Percentiles rank a stretch among this genome's conserved stretches.
Conservation (phyloP, 371 early-diverging fungal species). For the Apophysomyces elegans region DNA sequence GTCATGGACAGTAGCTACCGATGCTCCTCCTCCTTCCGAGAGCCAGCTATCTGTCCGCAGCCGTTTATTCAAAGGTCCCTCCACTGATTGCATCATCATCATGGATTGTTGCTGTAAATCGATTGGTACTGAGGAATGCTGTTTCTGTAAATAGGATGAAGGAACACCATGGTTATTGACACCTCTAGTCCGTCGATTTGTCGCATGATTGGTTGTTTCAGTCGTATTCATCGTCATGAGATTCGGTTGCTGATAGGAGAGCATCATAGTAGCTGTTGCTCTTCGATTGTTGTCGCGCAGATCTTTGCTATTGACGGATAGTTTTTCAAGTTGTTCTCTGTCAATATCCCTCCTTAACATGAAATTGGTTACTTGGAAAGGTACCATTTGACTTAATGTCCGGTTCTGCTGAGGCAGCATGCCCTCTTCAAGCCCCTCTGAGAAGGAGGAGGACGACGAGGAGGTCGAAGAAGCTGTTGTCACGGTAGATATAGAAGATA, state of each 20-base stretch:
- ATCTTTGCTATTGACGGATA: conserved; percentile 21
- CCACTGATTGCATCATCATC: background rate
- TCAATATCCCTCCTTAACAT: conserved; percentile 21
- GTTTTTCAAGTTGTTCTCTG: conserved; percentile 24
- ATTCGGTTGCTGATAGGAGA: background rate
- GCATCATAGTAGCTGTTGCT: background rate
- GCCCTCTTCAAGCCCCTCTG: conserved; percentile 3
- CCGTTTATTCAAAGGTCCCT: conserved; percentile 1
- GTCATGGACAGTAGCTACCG: background rate
- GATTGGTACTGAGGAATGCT: background rate
- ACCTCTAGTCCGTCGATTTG: too few relatives aligned
- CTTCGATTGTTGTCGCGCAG: conserved; percentile 1
- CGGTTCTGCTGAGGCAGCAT: conserved; percentile 11
- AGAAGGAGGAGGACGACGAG: background rate
- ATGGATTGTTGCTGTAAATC: conserved; percentile 10
- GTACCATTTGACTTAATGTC: conserved; percentile 11
- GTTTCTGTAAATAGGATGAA: background rate
- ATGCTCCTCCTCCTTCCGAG: background rate
- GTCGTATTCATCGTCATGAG: too few relatives aligned
- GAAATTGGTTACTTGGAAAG: conserved; percentile 10
- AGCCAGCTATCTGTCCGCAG: background rate
- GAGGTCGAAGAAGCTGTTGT: too few relatives aligned
- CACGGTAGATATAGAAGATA: too few relatives aligned
- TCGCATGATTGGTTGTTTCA: too few relatives aligned
- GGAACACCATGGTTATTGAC: background rate